Base-by-base conservation (phyloP, 768 basidiomycete species). In the Boletus barrowsii region DNA sequence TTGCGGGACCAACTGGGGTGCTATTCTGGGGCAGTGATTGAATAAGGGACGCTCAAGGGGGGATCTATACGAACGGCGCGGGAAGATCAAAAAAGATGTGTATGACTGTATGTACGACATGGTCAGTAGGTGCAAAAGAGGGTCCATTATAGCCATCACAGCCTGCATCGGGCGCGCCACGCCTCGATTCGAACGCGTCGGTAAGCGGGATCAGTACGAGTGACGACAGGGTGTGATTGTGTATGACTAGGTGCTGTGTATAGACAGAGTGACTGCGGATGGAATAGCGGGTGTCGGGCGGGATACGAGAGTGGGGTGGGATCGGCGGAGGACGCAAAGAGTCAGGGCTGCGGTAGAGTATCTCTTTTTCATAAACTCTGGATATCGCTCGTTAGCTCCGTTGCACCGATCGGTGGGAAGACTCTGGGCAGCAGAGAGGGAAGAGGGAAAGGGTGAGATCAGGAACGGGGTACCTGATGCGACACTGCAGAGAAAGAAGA, bases 1-100 rank as follows among this genome's bases (percentile, higher is more conserved):
- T 54, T 83, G 83, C 58, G 66, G 70, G 44, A 70, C 74, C 41
- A 59, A 66, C 30, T 84, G 79, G 84, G 68, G 55, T 17, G 72
- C 42, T 18, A 26, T 69, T 42, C 42, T 62, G 29, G 54, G 42
- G 49, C 20, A 22, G 20, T 29, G 42, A 36, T 29, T n/a, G n/a
- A 11, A 41, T 49, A 33, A 36, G 17, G n/a, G 22, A 1, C 26
- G 10, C 17, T 36, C 46, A 30, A 22, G 22, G 22, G 40, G 36
- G 41, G 41, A 22, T 39, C 15, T 22, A 52, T 59, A 57, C 43
- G 40, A 24, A 40, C 33, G 47, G 47, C 24, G 49, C 42, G 47
- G 47, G 22, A 57, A 49, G 56, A 29, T 29, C 26, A 29, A 29
- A 26, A 26, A 26, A 26, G 8, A 9, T 1, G 26, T 26, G 26